Percentiles rank a stretch among this genome's conserved stretches.
Conservation (phyloP, 768 basidiomycete genomes). For the Suillus plorans region DNA sequence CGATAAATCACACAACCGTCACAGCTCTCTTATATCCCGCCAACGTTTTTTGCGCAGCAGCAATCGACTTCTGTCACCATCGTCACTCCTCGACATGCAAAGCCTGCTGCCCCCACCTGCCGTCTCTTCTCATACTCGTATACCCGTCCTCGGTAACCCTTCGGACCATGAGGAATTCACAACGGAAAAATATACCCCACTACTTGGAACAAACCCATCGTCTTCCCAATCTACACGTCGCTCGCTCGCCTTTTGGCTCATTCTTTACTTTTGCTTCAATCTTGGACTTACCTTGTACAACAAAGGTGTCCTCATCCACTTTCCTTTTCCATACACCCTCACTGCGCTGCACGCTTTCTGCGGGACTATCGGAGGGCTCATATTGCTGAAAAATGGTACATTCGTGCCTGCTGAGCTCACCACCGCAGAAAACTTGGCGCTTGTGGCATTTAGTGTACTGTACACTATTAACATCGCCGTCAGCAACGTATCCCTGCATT, state of each 20-base stretch:
- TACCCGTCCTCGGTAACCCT: neutral
- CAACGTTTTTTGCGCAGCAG: neutral
- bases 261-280: slow-evolving; percentile 87
- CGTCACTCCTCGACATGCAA: neutral
- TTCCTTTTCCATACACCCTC: slow-evolving; percentile 95
- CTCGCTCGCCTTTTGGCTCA: slow-evolving; percentile 59
- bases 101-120: neutral
- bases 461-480: slow-evolving; percentile 95
- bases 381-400: slow-evolving; percentile 55
- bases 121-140: slow-evolving; percentile 15
- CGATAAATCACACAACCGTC: neutral
- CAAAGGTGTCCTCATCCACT: slow-evolving; percentile 87
- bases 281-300: slow-evolving; percentile 92
- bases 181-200: neutral
- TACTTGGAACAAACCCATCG: neutral
- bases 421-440: slow-evolving; percentile 51
- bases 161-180: neutral
- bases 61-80: neutral
- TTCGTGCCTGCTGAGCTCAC: slow-evolving; percentile 60
- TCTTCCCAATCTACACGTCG: slow-evolving; percentile 16
- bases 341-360: slow-evolving; percentile 91
- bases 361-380: slow-evolving; percentile 76
- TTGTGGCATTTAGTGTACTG: slow-evolving; percentile 81
- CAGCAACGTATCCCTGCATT: slow-evolving; percentile 85
- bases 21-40: neutral